Percentiles rank a stretch among this genome's conserved stretches.
Conservation (phyloP, 768 basidiomycete species). For the Kondoa malvinella region DNA sequence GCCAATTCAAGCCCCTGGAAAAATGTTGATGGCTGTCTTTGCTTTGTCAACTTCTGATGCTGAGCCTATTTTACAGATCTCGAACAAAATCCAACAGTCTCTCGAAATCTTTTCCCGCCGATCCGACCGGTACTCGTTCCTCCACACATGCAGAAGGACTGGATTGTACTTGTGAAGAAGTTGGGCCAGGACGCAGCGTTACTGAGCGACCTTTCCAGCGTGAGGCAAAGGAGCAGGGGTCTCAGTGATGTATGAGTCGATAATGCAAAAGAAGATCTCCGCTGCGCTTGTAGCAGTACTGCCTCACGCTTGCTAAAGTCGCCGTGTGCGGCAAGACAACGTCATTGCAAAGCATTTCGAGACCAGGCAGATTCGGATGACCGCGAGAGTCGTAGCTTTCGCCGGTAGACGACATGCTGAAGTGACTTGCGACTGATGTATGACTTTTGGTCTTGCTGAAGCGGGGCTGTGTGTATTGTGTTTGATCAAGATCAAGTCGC, state of each 20-base stretch:
- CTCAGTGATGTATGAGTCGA: slow-evolving; percentile 9
- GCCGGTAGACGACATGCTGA: neutral
- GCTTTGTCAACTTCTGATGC: neutral
- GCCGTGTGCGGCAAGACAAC: slow-evolving; percentile 64
- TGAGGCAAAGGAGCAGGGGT: neutral
- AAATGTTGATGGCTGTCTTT: neutral
- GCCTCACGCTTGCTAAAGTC: slow-evolving; percentile 76
- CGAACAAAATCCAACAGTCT: neutral
- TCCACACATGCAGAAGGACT: neutral
- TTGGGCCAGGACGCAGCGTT: no score
- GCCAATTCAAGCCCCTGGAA: neutral
- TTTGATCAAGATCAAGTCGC: slow-evolving; percentile 13
- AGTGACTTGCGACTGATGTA: slow-evolving; percentile 4
- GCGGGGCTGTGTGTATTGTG: neutral
- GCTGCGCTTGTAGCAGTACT: slow-evolving; percentile 55
- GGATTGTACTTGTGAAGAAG: neutral
- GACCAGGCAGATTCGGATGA: slow-evolving; percentile 42
- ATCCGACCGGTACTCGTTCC: neutral
- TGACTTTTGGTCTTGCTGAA: neutral
- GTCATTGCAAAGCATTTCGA: slow-evolving; percentile 80
- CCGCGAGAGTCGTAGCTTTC: slow-evolving; percentile 2
- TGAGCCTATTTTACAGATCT: neutral
- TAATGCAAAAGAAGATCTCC: slow-evolving; percentile 24
- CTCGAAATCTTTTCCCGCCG: neutral
- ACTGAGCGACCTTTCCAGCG: neutral